Base-by-base conservation (phyloP, 2,329 filamentous ascomycete species). In the Penicillium sp. region DNA sequence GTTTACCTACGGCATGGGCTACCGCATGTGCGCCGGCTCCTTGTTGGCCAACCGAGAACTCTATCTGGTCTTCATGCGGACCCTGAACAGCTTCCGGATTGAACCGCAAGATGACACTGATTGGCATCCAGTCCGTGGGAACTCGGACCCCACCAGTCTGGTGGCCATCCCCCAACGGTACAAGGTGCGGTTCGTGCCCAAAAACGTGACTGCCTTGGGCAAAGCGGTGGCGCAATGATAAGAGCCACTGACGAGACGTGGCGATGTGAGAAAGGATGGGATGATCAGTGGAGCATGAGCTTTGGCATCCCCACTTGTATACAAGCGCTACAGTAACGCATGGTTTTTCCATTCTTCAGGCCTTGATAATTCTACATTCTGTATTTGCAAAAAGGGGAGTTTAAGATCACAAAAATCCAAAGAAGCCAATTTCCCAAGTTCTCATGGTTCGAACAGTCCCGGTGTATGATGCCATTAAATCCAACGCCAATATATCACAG, bases 21-120 rank as follows among this genome's bases (percentile, higher is more conserved):
- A 87, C 61, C 81, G 86, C 39, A 89, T 89, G 86, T 89, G 86
- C 59, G 85, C 86, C 0, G 86, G 85, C 37, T 85, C 80, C 1
- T 66, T 86, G 39, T 76, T 88, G 2, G 85, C 86, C 11, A 88
- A 88, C 64, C 77, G 86, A 2, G 86, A 89, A 67, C 75, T 89
- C 19, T 89, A 89, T 58, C 76, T 88, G 10, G 77, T 86, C 11
- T 88, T 86, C 65, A 79, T 88, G 73, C 79, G 86, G 29, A 81
- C 85, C 61, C 72, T 89, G 26, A 85, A 82, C 68, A 83, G 82
- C 63, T 87, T 88, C 70, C 80, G 81, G 58, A 81, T 89, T 54
- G 74, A 82, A 52, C 80, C 80, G 58, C 73, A 79, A 51, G 81
- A 82, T 41, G 74, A 81, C 7, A 78, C 84, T 0, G 84, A 87